Evolutionary conservation across 1,139 yeast genomes (phyloP), one percentile per base, ranked within the genome.

Genomic region (Hansenula sp.): DNA sequence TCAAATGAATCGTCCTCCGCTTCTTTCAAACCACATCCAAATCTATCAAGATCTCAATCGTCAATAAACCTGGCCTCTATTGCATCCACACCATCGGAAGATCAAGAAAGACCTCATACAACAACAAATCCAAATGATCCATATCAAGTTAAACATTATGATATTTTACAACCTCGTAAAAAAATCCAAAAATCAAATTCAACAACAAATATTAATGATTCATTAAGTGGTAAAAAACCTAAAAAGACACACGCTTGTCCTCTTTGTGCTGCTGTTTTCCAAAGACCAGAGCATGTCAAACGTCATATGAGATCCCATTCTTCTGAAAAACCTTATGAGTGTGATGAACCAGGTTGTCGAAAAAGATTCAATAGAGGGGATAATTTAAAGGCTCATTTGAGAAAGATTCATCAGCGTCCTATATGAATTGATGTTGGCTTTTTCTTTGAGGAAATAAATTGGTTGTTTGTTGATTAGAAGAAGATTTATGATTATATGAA

Each of bases 221-320:
- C 16, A 36, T 9, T n/a, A 37, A 43, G 41, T 17, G 41, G 46
- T 11, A 81, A 76, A 55, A 84, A 84, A 42, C 82, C 79, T 52
- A 68, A 65, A 45, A 81, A 80, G 61, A 71, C 73, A 41, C 91
- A 86, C 64, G 75, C 75, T 53, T 90, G 97, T 68, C 84, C 86
- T n/a, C 71, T 89, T 48, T 83, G 96, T 57, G 78, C 77, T 43
- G 77, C 84, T 41, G 66, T 79, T 42, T 91, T 91, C 71, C 91
- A 88, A 61, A 74, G 98, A 48, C 91, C 94, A 31, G 96, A 93
- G 59, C 96, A 93, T 68, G 88, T 91, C 44, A 87, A 89, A 61
- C 75, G 98, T 58, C 98, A 91, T 62, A 72, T 85, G 79, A 76
- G 94, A 57, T 80, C 89, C 28, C 98, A 91, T 65, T 82, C 94